Conservation (phyloP, 352 stramenopile genomes). For the Globisporangium iwayamae region DNA sequence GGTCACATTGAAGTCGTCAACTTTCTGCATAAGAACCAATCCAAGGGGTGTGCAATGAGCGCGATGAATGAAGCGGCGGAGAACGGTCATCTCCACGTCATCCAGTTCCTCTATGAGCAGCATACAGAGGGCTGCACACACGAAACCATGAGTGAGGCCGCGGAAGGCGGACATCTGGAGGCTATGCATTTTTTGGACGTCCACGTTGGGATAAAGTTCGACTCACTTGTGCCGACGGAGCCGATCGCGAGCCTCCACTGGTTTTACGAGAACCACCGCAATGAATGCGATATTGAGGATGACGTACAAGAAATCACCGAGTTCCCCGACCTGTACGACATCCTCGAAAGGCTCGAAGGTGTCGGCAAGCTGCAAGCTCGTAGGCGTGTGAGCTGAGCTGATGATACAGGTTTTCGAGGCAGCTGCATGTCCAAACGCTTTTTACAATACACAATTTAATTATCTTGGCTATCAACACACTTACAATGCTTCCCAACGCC, state of each 20-base stretch:
- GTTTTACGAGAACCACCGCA: neutral
- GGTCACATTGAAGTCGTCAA: neutral
- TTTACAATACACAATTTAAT: neutral
- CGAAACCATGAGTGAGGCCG: neutral
- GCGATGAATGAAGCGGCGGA: slow-evolving; percentile 1
- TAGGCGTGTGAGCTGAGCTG: neutral
- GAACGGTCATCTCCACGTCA: neutral
- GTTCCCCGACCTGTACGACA: neutral
- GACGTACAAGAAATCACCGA: neutral
- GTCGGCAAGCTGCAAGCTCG: neutral
- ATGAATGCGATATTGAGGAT: neutral
- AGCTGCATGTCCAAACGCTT: neutral
- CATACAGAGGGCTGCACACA: neutral
- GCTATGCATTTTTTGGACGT: neutral
- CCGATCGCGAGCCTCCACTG: neutral
- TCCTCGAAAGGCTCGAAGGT: slow-evolving; percentile 1
- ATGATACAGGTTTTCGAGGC: neutral
- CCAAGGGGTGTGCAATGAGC: neutral
- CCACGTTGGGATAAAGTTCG: neutral
- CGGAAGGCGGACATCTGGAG: neutral
- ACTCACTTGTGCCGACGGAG: too few species aligned
- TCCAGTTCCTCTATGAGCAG: slow-evolving; percentile 1
- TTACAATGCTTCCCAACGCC: neutral
- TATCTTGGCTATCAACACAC: neutral
- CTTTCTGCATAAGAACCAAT: neutral